Evolutionary conservation across 805 yeast genomes (phyloP).

Genomic region (Suhomyces sp.): DNA sequence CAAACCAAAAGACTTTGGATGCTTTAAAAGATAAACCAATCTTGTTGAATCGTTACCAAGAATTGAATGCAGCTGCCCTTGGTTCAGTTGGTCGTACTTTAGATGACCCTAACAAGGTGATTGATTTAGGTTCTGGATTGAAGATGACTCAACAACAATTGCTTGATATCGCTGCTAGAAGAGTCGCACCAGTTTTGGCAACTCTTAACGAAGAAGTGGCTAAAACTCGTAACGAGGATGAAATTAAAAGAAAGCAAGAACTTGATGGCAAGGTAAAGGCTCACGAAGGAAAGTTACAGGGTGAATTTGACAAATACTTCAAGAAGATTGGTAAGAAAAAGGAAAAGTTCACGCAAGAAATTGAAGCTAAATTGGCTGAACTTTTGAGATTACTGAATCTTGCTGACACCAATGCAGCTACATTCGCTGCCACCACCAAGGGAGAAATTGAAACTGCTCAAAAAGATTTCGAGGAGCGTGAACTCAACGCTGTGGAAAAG

Average conservation of each 20-base stretch:
- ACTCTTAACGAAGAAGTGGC: constrained; percentile 51
- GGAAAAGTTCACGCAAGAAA: constrained; percentile 42
- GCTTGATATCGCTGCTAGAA: constrained; percentile 52
- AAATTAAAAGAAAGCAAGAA: constrained; percentile 38
- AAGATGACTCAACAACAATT: constrained; percentile 54
- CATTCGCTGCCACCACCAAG: constrained; percentile 41
- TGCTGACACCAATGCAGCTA: constrained; percentile 33
- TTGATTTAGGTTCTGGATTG: constrained; percentile 56
- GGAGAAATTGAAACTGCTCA: constrained; percentile 46
- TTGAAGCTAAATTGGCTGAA: constrained; percentile 29
- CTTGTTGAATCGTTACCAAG: constrained; percentile 48
- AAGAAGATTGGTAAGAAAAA: constrained; percentile 39
- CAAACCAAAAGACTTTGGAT: constrained; percentile 37
- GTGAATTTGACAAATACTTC: constrained; percentile 37
- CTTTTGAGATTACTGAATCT: constrained; percentile 21
- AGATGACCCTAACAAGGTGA: constrained; percentile 48
- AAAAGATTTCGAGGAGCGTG: constrained; percentile 46
- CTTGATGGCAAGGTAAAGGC: constrained; percentile 35
- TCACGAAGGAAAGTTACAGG: constrained; percentile 36
- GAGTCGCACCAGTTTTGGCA: constrained; percentile 55
- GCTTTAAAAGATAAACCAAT: constrained; percentile 48
- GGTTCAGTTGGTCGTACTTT: constrained; percentile 44
- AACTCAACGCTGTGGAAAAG: constrained; percentile 44
- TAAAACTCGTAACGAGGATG: constrained; percentile 44
- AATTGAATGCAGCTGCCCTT: constrained; percentile 48